Base-by-base conservation (phyloP, 2,329 filamentous ascomycete species). In the Arthroderma sp. region DNA sequence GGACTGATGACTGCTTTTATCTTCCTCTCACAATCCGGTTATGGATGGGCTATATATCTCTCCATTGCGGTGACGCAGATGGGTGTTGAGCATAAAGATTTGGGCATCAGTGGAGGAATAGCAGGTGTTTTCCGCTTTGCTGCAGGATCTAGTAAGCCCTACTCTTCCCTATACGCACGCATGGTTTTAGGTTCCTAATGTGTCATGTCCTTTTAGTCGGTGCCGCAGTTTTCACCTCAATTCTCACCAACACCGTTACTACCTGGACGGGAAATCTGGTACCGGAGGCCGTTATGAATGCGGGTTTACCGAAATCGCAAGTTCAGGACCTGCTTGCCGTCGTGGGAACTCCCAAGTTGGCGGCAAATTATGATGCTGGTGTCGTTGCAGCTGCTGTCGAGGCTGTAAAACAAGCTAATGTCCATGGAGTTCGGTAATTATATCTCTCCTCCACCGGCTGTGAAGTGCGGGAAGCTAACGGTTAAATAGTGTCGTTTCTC, bases 191-290 rank as follows among this genome's bases (percentile, higher is more conserved):
- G 15, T 22, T 1, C 3, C 15, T 22, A 22, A 22, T 22, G 15
- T 22, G 15, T 22, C 15, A 22, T 22, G 10, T 42, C 27, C 7
- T 7, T 39, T 32, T 41, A 52, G 59, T 70, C 41, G 66, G 65
- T 43, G 61, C 58, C 28, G 58, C 62, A 1, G 58, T 67, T 28
- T 71, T 69, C 50, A 59, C 59, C 8, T 66, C 66, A 4, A 64
- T 70, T 42, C 55, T 65, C 31, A 63, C 57, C 42, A 69, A 67
- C 42, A 57, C 55, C 2, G 54, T 62, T 15, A 50, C 49, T 6
- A 57, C 58, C 8, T 54, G 57, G 41, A 60, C 59, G 5, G 50
- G 49, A 5, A 52, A 53, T 8, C 55, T 63, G 4, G 58, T 68
- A 9, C 60, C 64, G 1, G 36, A 51, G 1, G 65, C 64, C 0